phyloP scores from a whole-genome alignment of 2,329 filamentous ascomycete species.

The Monosporascus sp. region DNA sequence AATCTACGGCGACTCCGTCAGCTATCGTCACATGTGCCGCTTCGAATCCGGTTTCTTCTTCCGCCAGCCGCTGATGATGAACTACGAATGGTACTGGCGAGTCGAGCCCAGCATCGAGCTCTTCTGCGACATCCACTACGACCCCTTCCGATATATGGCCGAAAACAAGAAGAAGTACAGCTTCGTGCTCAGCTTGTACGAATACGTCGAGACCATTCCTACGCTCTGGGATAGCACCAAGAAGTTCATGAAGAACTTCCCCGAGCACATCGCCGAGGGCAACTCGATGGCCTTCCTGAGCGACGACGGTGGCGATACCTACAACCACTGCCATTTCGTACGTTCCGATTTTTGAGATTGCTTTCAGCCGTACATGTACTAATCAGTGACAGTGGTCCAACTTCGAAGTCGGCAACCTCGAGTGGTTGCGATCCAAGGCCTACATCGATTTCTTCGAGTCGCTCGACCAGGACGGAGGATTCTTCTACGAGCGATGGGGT shows the following conservation, averaged over 20 bases:
- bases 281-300: conserved; percentile 92
- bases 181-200: conserved; percentile 91
- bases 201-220: conserved; percentile 93
- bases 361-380: conserved; percentile 10
- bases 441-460: conserved; percentile 89
- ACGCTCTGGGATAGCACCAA: conserved; percentile 94
- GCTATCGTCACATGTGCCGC: conserved; percentile 98
- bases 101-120: conserved; percentile 96
- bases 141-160: conserved; percentile 94
- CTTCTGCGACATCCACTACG: conserved; percentile 91
- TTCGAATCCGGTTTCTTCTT: conserved; percentile 99
- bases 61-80: conserved; percentile 84
- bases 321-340: conserved; percentile 98
- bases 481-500: conserved; percentile 99
- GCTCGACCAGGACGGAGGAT: conserved; percentile 86
- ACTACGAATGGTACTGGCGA: conserved; percentile 99
- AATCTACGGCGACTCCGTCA: conserved; percentile 95
- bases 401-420: conserved; percentile 91
- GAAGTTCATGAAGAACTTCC: conserved; percentile 87
- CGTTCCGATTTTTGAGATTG: conserved; percentile 29
- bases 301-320: conserved; percentile 84
- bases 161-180: conserved; percentile 98
- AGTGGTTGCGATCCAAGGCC: conserved; percentile 85
- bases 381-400: conserved; percentile 77
- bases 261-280: conserved; percentile 76